Evolutionary conservation across 345 rosid species (phyloP), one percentile per base, ranked within the genome.

Genomic region (Pseudoturritis turrita): DNA sequence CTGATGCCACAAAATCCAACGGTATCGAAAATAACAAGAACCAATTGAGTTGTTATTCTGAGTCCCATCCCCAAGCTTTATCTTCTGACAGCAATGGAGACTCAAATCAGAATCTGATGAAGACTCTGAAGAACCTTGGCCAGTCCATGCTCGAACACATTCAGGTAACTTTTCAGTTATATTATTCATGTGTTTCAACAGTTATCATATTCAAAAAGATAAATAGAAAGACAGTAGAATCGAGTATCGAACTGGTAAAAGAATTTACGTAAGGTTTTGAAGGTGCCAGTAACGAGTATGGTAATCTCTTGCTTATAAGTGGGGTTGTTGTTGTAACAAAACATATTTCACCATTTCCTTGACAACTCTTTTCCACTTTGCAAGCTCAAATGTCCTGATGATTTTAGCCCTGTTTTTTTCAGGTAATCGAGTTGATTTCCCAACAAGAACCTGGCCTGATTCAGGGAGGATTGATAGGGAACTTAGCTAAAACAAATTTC

Each of bases 121-220:
- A 78, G 28, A 75, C 85, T 21, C 66, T 90, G 78, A 87, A 80
- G 82, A 84, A 87, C 73, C 86, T 92, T 23, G 98, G 96, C 21
- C 88, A 92, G 58, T 79, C 96, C 41, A 92, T 92, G 93, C 84
- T 90, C 11, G 95, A 89, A 70, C 96, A 90, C 58, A 85, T 92
- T 81, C 96, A 92, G 96, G 96, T 92, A 80, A 79, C 14, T 22
- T 64, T 43, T 51, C 45, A 15, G 11, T 47, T 59, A 19, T 37
- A 65, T 46, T n/a, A 4, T 1, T 3, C 4, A 5, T 33, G 61
- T 33, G 62, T 56, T 57, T 41, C 14, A 41, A 22, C 19, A 11
- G 1, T 28, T 21, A 26, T 36, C 6, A 43, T 23, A 26, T 28
- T n/a, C 15, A 9, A 18, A 41, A 45, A 17, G 6, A 13, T 17